Conservation (phyloP, 2,329 filamentous ascomycete species). For the Exophiala bonariae region DNA sequence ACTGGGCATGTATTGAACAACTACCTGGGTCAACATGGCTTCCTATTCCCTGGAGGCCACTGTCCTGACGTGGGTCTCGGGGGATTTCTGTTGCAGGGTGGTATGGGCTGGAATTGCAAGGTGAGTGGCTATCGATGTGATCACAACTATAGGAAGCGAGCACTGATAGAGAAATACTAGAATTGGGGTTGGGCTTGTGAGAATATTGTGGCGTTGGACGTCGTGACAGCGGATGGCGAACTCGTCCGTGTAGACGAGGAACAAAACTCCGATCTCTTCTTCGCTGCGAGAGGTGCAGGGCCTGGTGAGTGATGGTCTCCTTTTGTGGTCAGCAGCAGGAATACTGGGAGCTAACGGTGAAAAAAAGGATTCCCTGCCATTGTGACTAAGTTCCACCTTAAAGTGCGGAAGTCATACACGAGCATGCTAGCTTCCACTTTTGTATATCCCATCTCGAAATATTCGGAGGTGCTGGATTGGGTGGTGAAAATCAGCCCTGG, state of each 20-base stretch:
- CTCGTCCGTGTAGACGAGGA: slow-evolving; percentile 36
- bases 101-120: slow-evolving; percentile 60
- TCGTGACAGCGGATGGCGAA: slow-evolving; percentile 48
- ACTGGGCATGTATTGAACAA: slow-evolving; percentile 41
- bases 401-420: slow-evolving; percentile 8
- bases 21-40: slow-evolving; percentile 31
- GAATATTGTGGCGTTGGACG: slow-evolving; percentile 46
- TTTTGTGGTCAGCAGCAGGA: no score
- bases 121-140: slow-evolving; percentile 20
- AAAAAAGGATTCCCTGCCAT: slow-evolving; percentile 48
- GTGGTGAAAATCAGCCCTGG: slow-evolving; percentile 38
- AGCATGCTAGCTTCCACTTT: slow-evolving; percentile 42
- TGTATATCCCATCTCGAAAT: slow-evolving; percentile 48
- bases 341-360: no score
- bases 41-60: slow-evolving; percentile 56
- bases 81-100: slow-evolving; percentile 57
- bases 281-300: slow-evolving; percentile 51
- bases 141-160: no score
- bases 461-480: slow-evolving; percentile 50
- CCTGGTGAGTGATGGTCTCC: slow-evolving; percentile 36
- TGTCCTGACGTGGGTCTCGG: slow-evolving; percentile 60
- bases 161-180: slow-evolving; percentile 26
- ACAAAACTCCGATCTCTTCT: slow-evolving; percentile 50
- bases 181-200: slow-evolving; percentile 60
- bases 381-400: slow-evolving; percentile 52